These are phyloP conservation scores for Nemania abortiva DNA, from an alignment of 2,329 filamentous ascomycete genomes.

Conservation along the genomic window DNA sequence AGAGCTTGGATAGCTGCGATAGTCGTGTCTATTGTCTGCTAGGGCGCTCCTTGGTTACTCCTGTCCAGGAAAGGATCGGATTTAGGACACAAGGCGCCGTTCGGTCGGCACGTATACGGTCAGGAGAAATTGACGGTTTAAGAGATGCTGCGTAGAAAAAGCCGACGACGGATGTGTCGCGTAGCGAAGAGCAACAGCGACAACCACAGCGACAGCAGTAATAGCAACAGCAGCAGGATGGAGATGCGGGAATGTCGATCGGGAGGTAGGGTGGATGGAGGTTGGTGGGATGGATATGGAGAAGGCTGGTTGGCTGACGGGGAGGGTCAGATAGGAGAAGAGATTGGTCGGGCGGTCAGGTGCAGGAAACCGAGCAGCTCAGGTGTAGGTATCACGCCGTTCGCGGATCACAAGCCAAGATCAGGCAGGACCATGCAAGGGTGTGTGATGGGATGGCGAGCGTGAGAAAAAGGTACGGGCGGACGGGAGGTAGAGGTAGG, in stretches of 20 bases:
- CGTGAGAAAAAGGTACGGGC: no score
- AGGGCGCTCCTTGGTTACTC: background rate
- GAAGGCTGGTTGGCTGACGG: constrained; percentile 47
- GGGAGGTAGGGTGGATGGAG: constrained; percentile 36
- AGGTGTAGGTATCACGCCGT: constrained; percentile 42
- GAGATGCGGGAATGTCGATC: constrained; percentile 36
- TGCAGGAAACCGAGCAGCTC: constrained; percentile 47
- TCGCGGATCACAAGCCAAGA: constrained; percentile 41
- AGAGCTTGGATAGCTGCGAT: constrained; percentile 4
- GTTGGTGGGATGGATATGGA: constrained; percentile 40
- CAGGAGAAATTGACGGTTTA: background rate
- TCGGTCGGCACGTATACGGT: background rate
- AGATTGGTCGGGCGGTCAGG: constrained; percentile 49
- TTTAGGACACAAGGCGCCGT: constrained; percentile 4
- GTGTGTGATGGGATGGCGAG: background rate
- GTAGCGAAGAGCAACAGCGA: background rate
- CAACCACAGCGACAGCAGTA: constrained; percentile 1
- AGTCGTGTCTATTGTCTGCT: constrained; percentile 1
- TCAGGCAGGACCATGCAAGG: constrained; percentile 25
- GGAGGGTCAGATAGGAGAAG: constrained; percentile 44
- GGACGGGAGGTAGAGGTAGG: no score
- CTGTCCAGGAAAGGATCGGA: background rate
- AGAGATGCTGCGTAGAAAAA: constrained; percentile 29
- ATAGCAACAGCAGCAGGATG: constrained; percentile 6
- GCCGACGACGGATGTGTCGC: background rate